Evolutionary conservation across 345 rosid genomes (phyloP), one percentile per base, ranked within the genome.

Genomic region (Moricandia moricandioides): DNA sequence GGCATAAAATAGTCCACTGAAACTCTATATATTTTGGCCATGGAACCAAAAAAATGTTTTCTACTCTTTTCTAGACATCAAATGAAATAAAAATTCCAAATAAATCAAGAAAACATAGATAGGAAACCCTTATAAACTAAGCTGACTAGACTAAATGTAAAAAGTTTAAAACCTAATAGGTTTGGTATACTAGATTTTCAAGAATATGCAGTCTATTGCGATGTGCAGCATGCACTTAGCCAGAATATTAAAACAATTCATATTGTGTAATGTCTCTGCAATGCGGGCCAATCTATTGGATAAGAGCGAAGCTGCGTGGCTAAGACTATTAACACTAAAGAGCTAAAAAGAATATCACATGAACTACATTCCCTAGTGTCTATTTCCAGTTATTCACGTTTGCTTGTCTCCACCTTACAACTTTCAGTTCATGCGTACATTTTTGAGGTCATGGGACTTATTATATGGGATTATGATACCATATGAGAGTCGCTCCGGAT

Each of bases 291-390:
- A 52, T 61, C 27, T 37, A 16, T 26, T 51, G 45, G 79, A 75
- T 75, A 75, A 68, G 69, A 68, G 33, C 16, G 43, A 31, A 31
- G 21, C 58, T 65, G 24, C 24, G 45, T 39, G 67, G 61, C 67
- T n/a, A 13, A 67, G 63, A 33, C 69, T 61, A 45, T 67, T 31
- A 26, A 35, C 73, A 51, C 62, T 49, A 49, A 52, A 60, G 67
- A 35, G 73, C 29, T 67, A 11, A 10, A 27, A 4, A 27, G 73
- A 51, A 68, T 39, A 39, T 35, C 68, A 75, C 40, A 60, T 60
- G 54, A 33, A 14, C 60, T 73, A 49, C 73, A 45, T 51, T 67
- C 18, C 17, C 27, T 63, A n/a, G n/a, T n/a, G n/a, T n/a, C n/a
- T 14, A 21, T 6, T 8, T 49, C 16, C 61, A 45, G 67, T 16